These are phyloP conservation scores for Helichrysum umbraculigerum DNA, from an alignment of 129 eudicot genomes.

Conservation along the genomic window DNA sequence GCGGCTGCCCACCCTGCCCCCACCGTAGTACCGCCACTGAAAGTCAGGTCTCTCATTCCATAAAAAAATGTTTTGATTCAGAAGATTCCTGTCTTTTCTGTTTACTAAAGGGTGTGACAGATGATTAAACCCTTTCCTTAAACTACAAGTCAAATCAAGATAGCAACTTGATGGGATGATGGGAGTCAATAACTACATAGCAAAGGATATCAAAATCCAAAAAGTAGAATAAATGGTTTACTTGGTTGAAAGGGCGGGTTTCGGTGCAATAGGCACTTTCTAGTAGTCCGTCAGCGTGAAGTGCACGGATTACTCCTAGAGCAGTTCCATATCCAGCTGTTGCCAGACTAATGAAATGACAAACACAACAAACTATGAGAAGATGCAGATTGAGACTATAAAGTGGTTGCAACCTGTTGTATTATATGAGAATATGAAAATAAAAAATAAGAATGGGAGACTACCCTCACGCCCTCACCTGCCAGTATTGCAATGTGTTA, in stretches of 20 bases:
- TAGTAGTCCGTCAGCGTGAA: conserved; percentile 70
- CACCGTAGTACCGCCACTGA: no score
- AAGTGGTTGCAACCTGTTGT: not conserved
- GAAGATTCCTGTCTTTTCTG: no score
- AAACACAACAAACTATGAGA: conserved; percentile 15
- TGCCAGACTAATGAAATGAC: conserved; percentile 58
- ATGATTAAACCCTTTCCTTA: no score
- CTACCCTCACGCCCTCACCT: conserved; percentile 59
- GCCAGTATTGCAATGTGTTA: conserved; percentile 99
- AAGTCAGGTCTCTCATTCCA: no score
- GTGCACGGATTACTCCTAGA: conserved; percentile 86
- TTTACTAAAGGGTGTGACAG: no score
- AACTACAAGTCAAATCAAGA: no score
- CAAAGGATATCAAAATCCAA: not conserved
- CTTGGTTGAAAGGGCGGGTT: conserved; percentile 98
- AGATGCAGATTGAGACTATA: conserved; percentile 1
- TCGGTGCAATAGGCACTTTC: conserved; percentile 94
- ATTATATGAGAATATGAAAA: not conserved
- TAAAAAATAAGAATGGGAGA: not conserved
- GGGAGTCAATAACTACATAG: no score
- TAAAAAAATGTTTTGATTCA: no score
- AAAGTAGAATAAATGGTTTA: conserved; percentile 29
- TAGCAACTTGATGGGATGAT: no score
- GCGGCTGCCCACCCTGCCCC: no score
- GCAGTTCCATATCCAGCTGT: conserved; percentile 99